A percentile compares a stretch with the other conserved stretches of the same genome.
phyloP scores from a whole-genome alignment of 2,329 filamentous ascomycete genomes.

The Clarireedia homoeocarpa region DNA sequence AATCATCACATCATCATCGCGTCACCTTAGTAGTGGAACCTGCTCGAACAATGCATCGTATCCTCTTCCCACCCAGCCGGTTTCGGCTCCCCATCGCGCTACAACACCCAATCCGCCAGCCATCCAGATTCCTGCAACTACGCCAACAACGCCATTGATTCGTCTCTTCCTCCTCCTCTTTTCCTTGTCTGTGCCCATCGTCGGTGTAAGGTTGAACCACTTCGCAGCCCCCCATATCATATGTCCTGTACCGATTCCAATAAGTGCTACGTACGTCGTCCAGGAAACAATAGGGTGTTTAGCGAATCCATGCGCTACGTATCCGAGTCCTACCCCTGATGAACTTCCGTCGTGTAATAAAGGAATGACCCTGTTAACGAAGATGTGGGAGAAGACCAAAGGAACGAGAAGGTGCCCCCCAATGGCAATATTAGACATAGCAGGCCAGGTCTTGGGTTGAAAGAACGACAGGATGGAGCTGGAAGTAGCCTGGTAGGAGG shows the following conservation, averaged over 20 bases:
- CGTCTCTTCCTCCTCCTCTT: conserved; percentile 60
- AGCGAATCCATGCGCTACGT: conserved; percentile 78
- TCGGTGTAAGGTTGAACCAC: conserved; percentile 63
- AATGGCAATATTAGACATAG: conserved; percentile 58
- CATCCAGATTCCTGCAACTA: conserved; percentile 64
- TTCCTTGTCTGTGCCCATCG: conserved; percentile 42
- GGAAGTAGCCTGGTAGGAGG: conserved; percentile 65
- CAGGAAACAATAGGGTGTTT: conserved; percentile 60
- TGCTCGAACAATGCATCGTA: conserved; percentile 68
- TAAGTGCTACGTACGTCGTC: conserved; percentile 59
- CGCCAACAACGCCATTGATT: conserved; percentile 57
- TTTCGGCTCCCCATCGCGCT: conserved; percentile 58
- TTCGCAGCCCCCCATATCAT: conserved; percentile 79
- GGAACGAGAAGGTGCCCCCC: conserved; percentile 65
- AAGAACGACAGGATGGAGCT: conserved; percentile 60
- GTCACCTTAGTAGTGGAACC: conserved; percentile 45
- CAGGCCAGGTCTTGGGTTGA: conserved; percentile 65
- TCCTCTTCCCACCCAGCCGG: conserved; percentile 71
- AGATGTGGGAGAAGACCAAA: conserved; percentile 62
- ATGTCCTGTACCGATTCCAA: conserved; percentile 64
- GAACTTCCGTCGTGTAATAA: conserved; percentile 72
- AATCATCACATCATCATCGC: neutral
- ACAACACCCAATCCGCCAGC: conserved; percentile 74
- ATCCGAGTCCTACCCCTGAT: conserved; percentile 77
- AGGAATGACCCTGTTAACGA: conserved; percentile 70